phyloP scores from a whole-genome alignment of 2,329 filamentous ascomycete species.

The Aspergillus sp. region DNA sequence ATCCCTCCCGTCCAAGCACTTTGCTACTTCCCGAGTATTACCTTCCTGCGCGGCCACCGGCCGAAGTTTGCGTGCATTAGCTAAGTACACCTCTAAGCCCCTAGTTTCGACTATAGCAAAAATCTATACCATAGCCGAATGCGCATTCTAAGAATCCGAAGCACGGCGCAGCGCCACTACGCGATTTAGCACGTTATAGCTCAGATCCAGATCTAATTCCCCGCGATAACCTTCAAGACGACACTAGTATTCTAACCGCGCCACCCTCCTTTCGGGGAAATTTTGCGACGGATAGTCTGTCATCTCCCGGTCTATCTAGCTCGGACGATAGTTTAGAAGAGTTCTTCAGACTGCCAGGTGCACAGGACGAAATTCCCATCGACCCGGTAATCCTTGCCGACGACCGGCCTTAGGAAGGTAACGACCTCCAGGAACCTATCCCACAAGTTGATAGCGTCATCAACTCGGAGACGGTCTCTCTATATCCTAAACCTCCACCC shows the following conservation, averaged over 20 bases:
- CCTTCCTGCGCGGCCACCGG: slow-evolving; percentile 9
- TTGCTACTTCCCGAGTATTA: slow-evolving; percentile 7
- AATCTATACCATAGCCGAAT: slow-evolving; percentile 1
- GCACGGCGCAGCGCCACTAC: slow-evolving; percentile 1
- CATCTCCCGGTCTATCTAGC: slow-evolving; percentile 5
- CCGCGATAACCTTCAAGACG: slow-evolving; percentile 3
- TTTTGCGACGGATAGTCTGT: slow-evolving; percentile 4
- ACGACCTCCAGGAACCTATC: slow-evolving; percentile 4
- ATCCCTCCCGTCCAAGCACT: slow-evolving; percentile 5
- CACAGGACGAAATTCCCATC: slow-evolving; percentile 9
- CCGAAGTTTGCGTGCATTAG: slow-evolving; percentile 8
- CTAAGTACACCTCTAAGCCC: slow-evolving; percentile 3
- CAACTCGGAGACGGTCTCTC: slow-evolving; percentile 2
- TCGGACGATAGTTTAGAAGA: slow-evolving; percentile 3
- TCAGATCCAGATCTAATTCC: slow-evolving; percentile 3
- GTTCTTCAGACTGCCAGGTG: slow-evolving; percentile 4
- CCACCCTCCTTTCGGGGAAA: slow-evolving; percentile 6
- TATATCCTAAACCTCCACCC: slow-evolving; percentile 4
- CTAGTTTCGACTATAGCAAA: slow-evolving; percentile 4
- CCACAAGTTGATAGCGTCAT: slow-evolving; percentile 5
- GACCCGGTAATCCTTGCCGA: slow-evolving; percentile 11
- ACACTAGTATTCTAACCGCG: slow-evolving; percentile 4
- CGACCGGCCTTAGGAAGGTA: slow-evolving; percentile 7
- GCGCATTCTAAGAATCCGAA: slow-evolving; percentile 2
- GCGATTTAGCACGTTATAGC: slow-evolving; percentile 1